Conservation (phyloP, 768 basidiomycete genomes). For the Boletus subcaerulescens region DNA sequence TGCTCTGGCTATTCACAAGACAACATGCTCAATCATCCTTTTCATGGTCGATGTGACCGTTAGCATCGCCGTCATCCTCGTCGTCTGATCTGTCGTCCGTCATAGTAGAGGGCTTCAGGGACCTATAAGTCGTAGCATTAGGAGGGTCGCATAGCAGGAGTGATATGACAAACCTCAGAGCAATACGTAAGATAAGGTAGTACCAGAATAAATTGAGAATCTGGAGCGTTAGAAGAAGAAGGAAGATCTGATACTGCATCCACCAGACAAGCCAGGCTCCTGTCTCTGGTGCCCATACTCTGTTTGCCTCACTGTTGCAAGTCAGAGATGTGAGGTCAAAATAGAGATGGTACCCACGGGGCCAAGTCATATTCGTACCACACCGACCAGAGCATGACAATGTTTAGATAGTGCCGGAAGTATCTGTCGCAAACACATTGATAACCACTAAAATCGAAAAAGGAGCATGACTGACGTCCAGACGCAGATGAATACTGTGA, state of each 20-base stretch:
- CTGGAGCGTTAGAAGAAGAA: conserved; percentile 72
- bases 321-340: not conserved
- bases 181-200: conserved; percentile 75
- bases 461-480: conserved; percentile 50
- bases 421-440: conserved; percentile 49
- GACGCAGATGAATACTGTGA: conserved; percentile 54
- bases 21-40: conserved; percentile 30
- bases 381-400: conserved; percentile 84
- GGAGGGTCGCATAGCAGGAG: not conserved
- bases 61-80: conserved; percentile 51
- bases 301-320: conserved; percentile 46
- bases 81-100: conserved; percentile 83
- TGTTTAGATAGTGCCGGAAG: conserved; percentile 89
- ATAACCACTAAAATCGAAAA: not conserved
- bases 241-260: conserved; percentile 82
- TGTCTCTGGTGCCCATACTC: conserved; percentile 53
- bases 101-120: conserved; percentile 42
- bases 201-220: conserved; percentile 93
- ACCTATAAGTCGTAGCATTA: conserved; percentile 39
- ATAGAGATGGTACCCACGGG: conserved; percentile 52
- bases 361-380: conserved; percentile 73
- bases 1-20: conserved; percentile 1
- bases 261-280: conserved; percentile 73
- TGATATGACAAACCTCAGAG: conserved; percentile 53
- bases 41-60: conserved; percentile 23